phyloP scores from a whole-genome alignment of 73 alveolate species.

The Symbiodinium pilosum region DNA sequence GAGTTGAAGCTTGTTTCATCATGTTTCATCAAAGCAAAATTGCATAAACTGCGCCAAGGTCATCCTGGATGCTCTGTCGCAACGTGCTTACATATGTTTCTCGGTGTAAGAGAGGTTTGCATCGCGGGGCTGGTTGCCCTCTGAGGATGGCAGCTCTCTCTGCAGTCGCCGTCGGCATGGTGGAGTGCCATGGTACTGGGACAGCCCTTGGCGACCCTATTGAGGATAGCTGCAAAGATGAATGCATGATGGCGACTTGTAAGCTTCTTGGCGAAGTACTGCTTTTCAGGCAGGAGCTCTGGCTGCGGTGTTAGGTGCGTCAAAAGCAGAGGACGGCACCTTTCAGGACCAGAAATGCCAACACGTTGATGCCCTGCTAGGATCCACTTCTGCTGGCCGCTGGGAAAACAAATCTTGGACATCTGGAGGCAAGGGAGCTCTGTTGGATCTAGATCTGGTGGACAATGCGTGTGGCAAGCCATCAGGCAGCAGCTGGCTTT shows the following conservation, averaged over 20 bases:
- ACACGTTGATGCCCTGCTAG: background rate
- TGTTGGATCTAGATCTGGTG: too few species aligned
- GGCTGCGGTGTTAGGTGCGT: conserved; percentile 23
- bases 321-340: background rate
- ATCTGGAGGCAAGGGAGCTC: conserved; percentile 48
- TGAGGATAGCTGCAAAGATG: conserved; percentile 29
- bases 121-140: background rate
- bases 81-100: background rate
- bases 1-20: too few species aligned
- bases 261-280: background rate
- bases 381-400: conserved; percentile 67
- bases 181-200: conserved; percentile 87
- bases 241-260: background rate
- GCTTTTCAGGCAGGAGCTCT: conserved; percentile 27
- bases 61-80: conserved; percentile 46
- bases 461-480: too few species aligned
- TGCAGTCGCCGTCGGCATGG: conserved; percentile 28
- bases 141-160: conserved; percentile 28
- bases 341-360: background rate
- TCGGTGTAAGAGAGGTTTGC: background rate
- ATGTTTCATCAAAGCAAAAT: too few species aligned
- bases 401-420: conserved; percentile 48
- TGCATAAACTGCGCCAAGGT: background rate
- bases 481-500: conserved; percentile 71
- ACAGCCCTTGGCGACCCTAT: conserved; percentile 73